phyloP scores from a whole-genome alignment of 2,329 filamentous ascomycete species.

The Claviceps citrina region DNA sequence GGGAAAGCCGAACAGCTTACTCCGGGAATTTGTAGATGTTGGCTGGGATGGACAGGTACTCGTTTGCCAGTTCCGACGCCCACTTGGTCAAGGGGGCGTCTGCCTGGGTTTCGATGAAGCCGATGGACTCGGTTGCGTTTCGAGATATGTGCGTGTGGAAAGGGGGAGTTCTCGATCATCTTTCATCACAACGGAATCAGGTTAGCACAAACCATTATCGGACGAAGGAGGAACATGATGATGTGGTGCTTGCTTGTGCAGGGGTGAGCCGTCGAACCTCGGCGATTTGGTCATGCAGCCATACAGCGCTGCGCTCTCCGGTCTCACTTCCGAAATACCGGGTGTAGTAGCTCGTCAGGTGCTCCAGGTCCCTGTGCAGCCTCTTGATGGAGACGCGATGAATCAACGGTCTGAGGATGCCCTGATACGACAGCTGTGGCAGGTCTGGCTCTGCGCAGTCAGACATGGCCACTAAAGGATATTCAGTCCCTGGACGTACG shows the following conservation, averaged over 20 bases:
- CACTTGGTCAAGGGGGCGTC: slow-evolving; percentile 22
- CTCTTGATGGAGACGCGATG: slow-evolving; percentile 44
- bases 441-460: slow-evolving; percentile 13
- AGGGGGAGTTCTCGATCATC: slow-evolving; percentile 20
- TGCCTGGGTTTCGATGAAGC: slow-evolving; percentile 22
- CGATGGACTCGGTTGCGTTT: slow-evolving; percentile 25
- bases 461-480: not conserved
- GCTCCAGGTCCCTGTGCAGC: slow-evolving; percentile 49
- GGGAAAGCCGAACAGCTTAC: slow-evolving; percentile 9
- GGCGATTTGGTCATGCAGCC: slow-evolving; percentile 22
- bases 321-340: slow-evolving; percentile 33
- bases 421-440: slow-evolving; percentile 29
- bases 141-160: slow-evolving; percentile 22
- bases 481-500: not conserved
- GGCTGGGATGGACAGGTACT: slow-evolving; percentile 22
- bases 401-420: slow-evolving; percentile 40
- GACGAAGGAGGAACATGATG: too few species aligned
- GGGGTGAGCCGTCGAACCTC: slow-evolving; percentile 8
- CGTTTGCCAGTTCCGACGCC: slow-evolving; percentile 18
- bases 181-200: too few species aligned
- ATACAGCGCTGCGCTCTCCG: slow-evolving; percentile 18
- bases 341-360: slow-evolving; percentile 45
- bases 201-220: too few species aligned
- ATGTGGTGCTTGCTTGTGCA: too few species aligned
- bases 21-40: slow-evolving; percentile 18